These are phyloP conservation scores for Xylariales sp. DNA, from an alignment of 2,329 filamentous ascomycete species.

Conservation along the genomic window DNA sequence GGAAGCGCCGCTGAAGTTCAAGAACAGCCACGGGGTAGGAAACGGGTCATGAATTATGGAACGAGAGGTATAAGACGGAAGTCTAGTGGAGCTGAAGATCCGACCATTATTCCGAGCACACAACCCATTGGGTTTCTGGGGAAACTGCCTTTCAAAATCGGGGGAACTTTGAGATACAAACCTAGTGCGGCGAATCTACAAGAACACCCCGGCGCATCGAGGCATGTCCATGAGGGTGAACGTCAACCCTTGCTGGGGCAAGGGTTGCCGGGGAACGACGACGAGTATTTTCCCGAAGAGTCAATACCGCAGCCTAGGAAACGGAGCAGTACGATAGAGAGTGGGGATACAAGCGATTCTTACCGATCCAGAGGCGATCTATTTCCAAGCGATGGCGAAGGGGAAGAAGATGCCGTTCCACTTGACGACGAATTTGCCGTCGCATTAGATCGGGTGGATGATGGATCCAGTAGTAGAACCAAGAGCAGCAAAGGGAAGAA, in stretches of 20 bases:
- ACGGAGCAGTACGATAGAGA: conserved; percentile 74
- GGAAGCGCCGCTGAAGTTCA: conserved; percentile 19
- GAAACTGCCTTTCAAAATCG: conserved; percentile 78
- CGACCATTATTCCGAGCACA: conserved; percentile 85
- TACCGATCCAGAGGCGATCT: conserved; percentile 83
- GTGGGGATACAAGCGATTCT: conserved; percentile 78
- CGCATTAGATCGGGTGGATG: conserved; percentile 71
- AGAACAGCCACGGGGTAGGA: conserved; percentile 37
- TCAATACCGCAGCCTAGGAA: conserved; percentile 42
- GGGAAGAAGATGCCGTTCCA: conserved; percentile 89
- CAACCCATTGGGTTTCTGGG: conserved; percentile 82
- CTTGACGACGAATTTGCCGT: conserved; percentile 90
- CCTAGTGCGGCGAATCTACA: conserved; percentile 87
- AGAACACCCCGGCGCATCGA: conserved; percentile 65
- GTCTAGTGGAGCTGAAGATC: conserved; percentile 58
- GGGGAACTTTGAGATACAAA: conserved; percentile 78
- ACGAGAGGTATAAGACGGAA: conserved; percentile 54
- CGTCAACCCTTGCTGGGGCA: conserved; percentile 62
- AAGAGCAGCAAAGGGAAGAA: conserved; percentile 55
- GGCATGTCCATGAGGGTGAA: conserved; percentile 45
- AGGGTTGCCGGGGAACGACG: conserved; percentile 6
- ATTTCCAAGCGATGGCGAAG: conserved; percentile 79
- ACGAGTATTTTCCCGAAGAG: conserved; percentile 16
- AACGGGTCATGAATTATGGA: conserved; percentile 86
- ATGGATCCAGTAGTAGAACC: conserved; percentile 64